Evolutionary conservation across 2,329 filamentous ascomycete genomes (phyloP).

Genomic region (Tricladium varicosporioides): DNA sequence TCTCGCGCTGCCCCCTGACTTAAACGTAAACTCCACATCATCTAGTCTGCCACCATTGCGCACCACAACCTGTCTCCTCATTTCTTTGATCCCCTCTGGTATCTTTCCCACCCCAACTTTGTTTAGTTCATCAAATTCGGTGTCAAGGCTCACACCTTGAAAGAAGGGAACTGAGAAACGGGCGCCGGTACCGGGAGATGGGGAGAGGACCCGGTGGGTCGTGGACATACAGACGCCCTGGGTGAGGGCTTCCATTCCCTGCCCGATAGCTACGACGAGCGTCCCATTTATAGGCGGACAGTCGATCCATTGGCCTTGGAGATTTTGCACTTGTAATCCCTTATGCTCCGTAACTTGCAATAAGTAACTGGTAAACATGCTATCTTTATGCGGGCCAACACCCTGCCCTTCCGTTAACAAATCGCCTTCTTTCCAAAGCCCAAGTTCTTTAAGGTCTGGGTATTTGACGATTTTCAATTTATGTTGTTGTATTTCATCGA

Average conservation of each 20-base stretch:
- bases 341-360: slow-evolving; percentile 75
- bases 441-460: slow-evolving; percentile 66
- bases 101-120: slow-evolving; percentile 46
- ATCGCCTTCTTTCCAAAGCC: slow-evolving; percentile 37
- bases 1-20: slow-evolving; percentile 58
- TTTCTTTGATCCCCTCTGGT: slow-evolving; percentile 60
- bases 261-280: slow-evolving; percentile 83
- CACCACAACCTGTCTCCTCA: slow-evolving; percentile 58
- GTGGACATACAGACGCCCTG: slow-evolving; percentile 79
- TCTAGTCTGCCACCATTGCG: slow-evolving; percentile 57
- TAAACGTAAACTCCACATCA: slow-evolving; percentile 86
- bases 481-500: slow-evolving; percentile 69
- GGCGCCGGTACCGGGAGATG: slow-evolving; percentile 65
- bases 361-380: slow-evolving; percentile 79
- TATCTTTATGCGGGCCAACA: slow-evolving; percentile 81
- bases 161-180: slow-evolving; percentile 85
- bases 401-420: slow-evolving; percentile 47
- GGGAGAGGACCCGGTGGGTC: slow-evolving; percentile 80
- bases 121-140: slow-evolving; percentile 61
- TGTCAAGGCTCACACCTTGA: slow-evolving; percentile 78
- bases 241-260: slow-evolving; percentile 82
- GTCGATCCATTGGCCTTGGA: slow-evolving; percentile 76
- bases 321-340: slow-evolving; percentile 82
- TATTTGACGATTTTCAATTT: slow-evolving; percentile 91
- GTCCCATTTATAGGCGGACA: slow-evolving; percentile 74